Conservation (phyloP, 2,329 filamentous ascomycete genomes). For the Emmonsiellopsis sp. region DNA sequence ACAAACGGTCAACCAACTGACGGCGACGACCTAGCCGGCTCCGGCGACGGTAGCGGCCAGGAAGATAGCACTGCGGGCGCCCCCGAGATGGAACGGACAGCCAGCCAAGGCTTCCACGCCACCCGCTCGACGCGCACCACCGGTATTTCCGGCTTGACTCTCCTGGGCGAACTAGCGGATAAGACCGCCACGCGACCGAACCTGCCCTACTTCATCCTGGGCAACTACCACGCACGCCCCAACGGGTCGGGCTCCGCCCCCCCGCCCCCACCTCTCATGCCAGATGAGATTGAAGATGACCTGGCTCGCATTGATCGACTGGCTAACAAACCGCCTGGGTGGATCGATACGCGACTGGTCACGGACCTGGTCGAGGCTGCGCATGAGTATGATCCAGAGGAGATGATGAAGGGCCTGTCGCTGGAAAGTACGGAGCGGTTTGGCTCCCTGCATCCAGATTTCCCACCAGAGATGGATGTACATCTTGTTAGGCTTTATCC, state of each 20-base stretch:
- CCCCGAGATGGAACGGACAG: constrained; percentile 51
- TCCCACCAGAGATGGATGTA: constrained; percentile 33
- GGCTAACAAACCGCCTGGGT: constrained; percentile 27
- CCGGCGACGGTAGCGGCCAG: constrained; percentile 27
- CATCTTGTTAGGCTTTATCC: constrained; percentile 29
- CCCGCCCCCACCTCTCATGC: constrained; percentile 33
- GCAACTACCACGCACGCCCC: constrained; percentile 36
- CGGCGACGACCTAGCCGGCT: constrained; percentile 25
- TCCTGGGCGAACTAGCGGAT: constrained; percentile 47
- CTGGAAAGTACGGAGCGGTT: constrained; percentile 24
- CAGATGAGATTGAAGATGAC: constrained; percentile 39
- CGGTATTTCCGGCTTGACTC: constrained; percentile 43
- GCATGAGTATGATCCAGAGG: constrained; percentile 1
- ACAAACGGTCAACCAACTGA: constrained; percentile 32
- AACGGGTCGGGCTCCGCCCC: constrained; percentile 32
- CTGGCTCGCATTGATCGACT: constrained; percentile 32
- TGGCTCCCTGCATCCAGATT: constrained; percentile 33
- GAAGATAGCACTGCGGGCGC: constrained; percentile 35
- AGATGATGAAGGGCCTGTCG: constrained; percentile 18
- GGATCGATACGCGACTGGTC: constrained; percentile 33
- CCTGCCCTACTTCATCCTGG: constrained; percentile 37
- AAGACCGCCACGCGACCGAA: constrained; percentile 37
- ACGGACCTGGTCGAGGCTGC: constrained; percentile 26
- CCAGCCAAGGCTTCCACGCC: constrained; percentile 47
- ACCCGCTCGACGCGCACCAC: constrained; percentile 45